Conservation (phyloP, 306 rosid genomes). For the Mimosa bimucronata region DNA sequence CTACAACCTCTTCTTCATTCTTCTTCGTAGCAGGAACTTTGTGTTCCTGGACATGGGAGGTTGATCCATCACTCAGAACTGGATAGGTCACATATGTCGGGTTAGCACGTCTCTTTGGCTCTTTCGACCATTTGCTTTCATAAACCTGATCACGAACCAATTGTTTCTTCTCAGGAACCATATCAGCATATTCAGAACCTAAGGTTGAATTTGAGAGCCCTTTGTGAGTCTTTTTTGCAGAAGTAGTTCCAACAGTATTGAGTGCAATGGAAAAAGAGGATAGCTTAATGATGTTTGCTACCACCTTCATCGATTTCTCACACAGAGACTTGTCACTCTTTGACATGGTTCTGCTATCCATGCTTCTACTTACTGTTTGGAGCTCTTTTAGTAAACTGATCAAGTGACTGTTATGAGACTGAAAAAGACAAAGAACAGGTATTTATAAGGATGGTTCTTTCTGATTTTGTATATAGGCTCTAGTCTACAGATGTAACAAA, state of each 20-base stretch:
- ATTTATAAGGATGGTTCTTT: slow-evolving; percentile 41
- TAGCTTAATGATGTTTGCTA: slow-evolving; percentile 64
- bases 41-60: slow-evolving; percentile 42
- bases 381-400: background rate
- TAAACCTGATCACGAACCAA: slow-evolving; percentile 24
- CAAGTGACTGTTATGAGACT: slow-evolving; percentile 25
- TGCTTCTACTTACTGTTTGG: slow-evolving; percentile 25
- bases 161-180: slow-evolving; percentile 31
- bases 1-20: slow-evolving; percentile 50
- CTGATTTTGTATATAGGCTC: slow-evolving; percentile 13
- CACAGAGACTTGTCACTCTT: slow-evolving; percentile 55
- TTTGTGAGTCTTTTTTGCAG: slow-evolving; percentile 27
- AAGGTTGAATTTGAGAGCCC: slow-evolving; percentile 2
- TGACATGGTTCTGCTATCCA: slow-evolving; percentile 46
- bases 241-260: slow-evolving; percentile 37
- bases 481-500: slow-evolving; percentile 18
- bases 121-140: slow-evolving; percentile 45
- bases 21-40: slow-evolving; percentile 25
- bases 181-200: slow-evolving; percentile 32
- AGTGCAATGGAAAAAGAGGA: slow-evolving; percentile 60
- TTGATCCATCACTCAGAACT: slow-evolving; percentile 35
- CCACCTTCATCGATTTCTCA: slow-evolving; percentile 68
- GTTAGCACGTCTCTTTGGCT: slow-evolving; percentile 47
- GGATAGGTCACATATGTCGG: slow-evolving; percentile 52
- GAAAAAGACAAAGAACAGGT: background rate